phyloP scores from a whole-genome alignment of 805 yeast species.

The Starmerella sp. region DNA sequence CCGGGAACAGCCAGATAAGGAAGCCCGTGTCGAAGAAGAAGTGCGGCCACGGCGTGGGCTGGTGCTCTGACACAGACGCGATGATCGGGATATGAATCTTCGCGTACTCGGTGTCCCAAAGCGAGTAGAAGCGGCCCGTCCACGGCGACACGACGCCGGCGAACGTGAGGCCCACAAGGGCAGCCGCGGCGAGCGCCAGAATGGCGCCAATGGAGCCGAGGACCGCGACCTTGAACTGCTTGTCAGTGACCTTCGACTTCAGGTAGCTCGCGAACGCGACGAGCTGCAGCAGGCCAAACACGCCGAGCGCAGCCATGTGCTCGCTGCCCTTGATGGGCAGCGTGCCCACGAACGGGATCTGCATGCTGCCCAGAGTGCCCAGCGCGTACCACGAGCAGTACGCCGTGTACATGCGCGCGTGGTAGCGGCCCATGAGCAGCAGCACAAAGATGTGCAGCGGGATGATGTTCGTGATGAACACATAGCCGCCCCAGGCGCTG shows the following conservation, averaged over 20 bases:
- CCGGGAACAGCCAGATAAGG: conserved; percentile 97
- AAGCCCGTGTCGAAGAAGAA: conserved; percentile 89
- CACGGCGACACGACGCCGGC: conserved; percentile 96
- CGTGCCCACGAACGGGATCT: conserved; percentile 96
- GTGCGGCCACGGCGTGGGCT: conserved; percentile 99
- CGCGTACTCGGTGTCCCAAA: conserved; percentile 97
- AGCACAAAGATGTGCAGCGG: conserved; percentile 90
- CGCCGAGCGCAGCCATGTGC: conserved; percentile 97
- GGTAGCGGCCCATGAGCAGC: conserved; percentile 88
- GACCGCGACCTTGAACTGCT: conserved; percentile 47
- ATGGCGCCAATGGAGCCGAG: conserved; percentile 47
- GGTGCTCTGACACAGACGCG: conserved; percentile 98
- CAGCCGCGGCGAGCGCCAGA: conserved; percentile 53
- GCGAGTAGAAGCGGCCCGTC: conserved; percentile 97
- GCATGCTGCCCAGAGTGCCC: conserved; percentile 98
- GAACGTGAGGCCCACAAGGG: conserved; percentile 68
- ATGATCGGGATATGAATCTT: conserved; percentile 96
- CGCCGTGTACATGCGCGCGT: conserved; percentile 70
- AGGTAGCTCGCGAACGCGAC: conserved; percentile 78
- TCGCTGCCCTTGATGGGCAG: conserved; percentile 93
- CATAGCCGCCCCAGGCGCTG: conserved; percentile 99
- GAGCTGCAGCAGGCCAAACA: conserved; percentile 86
- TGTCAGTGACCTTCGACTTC: conserved; percentile 56
- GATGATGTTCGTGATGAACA: conserved; percentile 92
- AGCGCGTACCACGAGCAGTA: conserved; percentile 94